These are phyloP conservation scores for Macrotyloma uniflorum DNA, from an alignment of 306 rosid species.

Conservation along the genomic window DNA sequence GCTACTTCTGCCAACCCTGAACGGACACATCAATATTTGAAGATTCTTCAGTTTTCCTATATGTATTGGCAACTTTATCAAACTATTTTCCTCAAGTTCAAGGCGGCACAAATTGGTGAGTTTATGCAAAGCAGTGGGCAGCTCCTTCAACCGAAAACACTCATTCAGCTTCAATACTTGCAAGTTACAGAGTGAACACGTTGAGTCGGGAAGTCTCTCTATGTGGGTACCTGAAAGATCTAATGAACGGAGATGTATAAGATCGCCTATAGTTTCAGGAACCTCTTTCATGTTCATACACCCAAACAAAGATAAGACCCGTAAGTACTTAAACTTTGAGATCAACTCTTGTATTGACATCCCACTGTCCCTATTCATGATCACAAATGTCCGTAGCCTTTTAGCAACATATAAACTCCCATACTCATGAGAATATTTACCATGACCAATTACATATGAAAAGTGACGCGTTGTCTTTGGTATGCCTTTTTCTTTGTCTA, in stretches of 20 bases:
- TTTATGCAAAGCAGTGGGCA: too few species aligned
- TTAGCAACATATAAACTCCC: background rate
- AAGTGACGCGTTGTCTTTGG: background rate
- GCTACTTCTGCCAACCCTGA: too few species aligned
- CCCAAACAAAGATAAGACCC: background rate
- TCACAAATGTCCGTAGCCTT: background rate
- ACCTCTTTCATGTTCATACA: background rate
- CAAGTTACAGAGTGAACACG: background rate
- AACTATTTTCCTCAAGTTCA: too few species aligned
- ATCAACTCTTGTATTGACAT: background rate
- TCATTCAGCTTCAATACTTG: background rate
- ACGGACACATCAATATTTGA: too few species aligned
- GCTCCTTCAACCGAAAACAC: too few species aligned
- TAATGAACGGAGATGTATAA: background rate
- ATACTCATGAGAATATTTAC: background rate
- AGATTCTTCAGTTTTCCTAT: too few species aligned
- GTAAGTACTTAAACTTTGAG: background rate
- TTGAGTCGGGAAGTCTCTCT: background rate
- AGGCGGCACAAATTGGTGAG: too few species aligned
- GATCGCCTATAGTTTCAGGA: background rate
- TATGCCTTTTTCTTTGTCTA: background rate
- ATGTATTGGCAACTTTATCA: too few species aligned
- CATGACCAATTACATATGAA: background rate
- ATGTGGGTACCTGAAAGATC: fast-evolving
- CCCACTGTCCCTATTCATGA: background rate